Evolutionary conservation across 2,329 filamentous ascomycete species (phyloP).

Genomic region (Stachybotrys elegans): DNA sequence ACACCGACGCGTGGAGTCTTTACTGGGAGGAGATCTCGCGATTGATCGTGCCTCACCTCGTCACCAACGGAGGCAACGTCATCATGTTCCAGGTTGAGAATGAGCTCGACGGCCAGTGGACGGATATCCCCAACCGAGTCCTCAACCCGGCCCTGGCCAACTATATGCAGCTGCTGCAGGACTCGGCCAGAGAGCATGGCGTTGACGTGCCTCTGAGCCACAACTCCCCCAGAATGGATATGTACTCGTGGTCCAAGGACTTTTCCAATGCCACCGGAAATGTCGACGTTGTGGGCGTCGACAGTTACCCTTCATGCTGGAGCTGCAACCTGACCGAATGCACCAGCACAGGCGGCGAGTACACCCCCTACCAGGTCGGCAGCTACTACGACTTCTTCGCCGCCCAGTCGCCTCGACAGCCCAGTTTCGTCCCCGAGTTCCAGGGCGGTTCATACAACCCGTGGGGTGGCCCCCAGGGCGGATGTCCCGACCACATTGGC

Average conservation of each 20-base stretch:
- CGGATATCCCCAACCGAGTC: constrained; percentile 32
- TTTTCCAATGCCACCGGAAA: constrained; percentile 52
- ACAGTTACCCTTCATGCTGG: constrained; percentile 55
- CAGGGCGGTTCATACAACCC: constrained; percentile 44
- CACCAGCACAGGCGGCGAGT: constrained; percentile 53
- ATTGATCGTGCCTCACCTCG: constrained; percentile 45
- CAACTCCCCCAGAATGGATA: constrained; percentile 55
- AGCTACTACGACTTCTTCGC: constrained; percentile 26
- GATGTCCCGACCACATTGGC: constrained; percentile 48
- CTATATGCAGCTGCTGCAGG: constrained; percentile 55
- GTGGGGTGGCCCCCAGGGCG: constrained; percentile 55
- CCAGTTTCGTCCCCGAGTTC: constrained; percentile 20
- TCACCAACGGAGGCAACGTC: constrained; percentile 54
- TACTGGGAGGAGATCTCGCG: constrained; percentile 46
- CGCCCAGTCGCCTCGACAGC: constrained; percentile 16
- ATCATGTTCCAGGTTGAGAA: constrained; percentile 54
- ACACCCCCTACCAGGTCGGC: constrained; percentile 46
- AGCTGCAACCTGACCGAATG: constrained; percentile 59
- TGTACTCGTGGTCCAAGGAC: constrained; percentile 56
- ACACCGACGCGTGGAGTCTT: constrained; percentile 47
- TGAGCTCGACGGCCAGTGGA: constrained; percentile 43
- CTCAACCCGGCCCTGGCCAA: constrained; percentile 42
- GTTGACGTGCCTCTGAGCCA: constrained; percentile 53
- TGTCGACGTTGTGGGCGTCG: constrained; percentile 47
- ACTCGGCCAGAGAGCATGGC: constrained; percentile 47